Evolutionary conservation across 2,329 filamentous ascomycete species (phyloP).

Genomic region (Epicoccum sorghinum): DNA sequence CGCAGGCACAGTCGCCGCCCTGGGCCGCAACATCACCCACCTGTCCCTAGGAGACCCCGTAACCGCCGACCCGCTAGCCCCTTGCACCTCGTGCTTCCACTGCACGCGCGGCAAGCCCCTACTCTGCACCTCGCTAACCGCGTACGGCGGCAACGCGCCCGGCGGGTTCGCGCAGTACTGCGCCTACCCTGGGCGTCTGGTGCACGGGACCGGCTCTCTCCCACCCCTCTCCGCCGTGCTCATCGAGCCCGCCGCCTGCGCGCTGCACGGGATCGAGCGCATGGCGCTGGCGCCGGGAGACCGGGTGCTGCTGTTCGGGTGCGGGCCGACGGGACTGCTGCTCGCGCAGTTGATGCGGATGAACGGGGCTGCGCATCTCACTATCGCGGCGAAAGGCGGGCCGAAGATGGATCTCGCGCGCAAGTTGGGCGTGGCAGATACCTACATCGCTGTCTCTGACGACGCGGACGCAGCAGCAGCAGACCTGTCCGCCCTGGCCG

Average conservation of each 20-base stretch:
- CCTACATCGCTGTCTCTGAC: slow-evolving; percentile 54
- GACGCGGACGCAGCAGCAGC: background rate
- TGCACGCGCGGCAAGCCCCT: slow-evolving; percentile 71
- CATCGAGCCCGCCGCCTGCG: slow-evolving; percentile 73
- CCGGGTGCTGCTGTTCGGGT: slow-evolving; percentile 69
- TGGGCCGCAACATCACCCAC: slow-evolving; percentile 64
- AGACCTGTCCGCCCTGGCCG: slow-evolving; percentile 67
- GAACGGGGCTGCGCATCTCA: slow-evolving; percentile 71
- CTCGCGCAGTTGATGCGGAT: slow-evolving; percentile 67
- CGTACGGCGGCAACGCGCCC: slow-evolving; percentile 70
- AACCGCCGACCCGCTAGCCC: slow-evolving; percentile 66
- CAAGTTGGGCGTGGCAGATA: slow-evolving; percentile 54
- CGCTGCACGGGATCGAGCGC: slow-evolving; percentile 72
- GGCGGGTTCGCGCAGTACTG: slow-evolving; percentile 77
- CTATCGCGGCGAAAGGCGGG: slow-evolving; percentile 71
- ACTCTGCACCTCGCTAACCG: slow-evolving; percentile 72
- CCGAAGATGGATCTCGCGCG: slow-evolving; percentile 73
- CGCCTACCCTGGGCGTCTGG: slow-evolving; percentile 60
- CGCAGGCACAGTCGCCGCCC: slow-evolving; percentile 66
- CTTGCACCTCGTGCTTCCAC: slow-evolving; percentile 76
- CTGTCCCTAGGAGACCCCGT: slow-evolving; percentile 69
- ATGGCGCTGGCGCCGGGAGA: slow-evolving; percentile 70
- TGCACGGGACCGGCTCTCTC: slow-evolving; percentile 71
- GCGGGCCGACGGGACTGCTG: slow-evolving; percentile 69
- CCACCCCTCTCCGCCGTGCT: slow-evolving; percentile 68